Evolutionary conservation across 345 rosid genomes (phyloP).

Genomic region (Heritiera fomes): DNA sequence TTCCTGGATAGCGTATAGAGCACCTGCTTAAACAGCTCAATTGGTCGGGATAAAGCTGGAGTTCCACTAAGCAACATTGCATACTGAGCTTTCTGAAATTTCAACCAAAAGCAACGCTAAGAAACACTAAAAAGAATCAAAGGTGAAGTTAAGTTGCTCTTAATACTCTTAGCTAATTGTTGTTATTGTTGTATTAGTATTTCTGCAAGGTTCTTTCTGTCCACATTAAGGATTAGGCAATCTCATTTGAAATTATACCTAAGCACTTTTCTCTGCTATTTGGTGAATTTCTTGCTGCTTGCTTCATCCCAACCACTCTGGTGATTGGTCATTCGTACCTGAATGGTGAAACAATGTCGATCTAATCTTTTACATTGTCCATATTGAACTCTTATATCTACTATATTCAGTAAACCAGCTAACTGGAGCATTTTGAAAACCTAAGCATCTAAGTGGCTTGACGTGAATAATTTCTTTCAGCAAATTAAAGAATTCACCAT

Average conservation of each 20-base stretch:
- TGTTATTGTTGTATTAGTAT: neutral
- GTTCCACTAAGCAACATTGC: conserved; percentile 90
- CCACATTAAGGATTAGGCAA: neutral
- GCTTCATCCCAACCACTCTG: neutral
- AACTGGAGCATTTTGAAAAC: conserved; percentile 12
- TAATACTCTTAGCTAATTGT: neutral
- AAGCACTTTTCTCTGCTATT: neutral
- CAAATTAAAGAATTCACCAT: neutral
- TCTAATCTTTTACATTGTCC: neutral
- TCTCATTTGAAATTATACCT: neutral
- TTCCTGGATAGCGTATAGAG: conserved; percentile 18
- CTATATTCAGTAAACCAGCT: conserved; percentile 6
- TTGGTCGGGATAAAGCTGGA: conserved; percentile 96
- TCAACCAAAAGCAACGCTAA: conserved; percentile 10
- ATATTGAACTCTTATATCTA: neutral
- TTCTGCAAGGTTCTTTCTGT: conserved; percentile 4
- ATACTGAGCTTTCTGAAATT: conserved; percentile 83
- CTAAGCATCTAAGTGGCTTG: conserved; percentile 13
- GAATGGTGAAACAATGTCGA: neutral
- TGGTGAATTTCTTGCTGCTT: neutral
- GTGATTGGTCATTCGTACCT: neutral
- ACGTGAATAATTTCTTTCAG: conserved; percentile 3
- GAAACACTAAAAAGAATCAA: conserved; percentile 7
- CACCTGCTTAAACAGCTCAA: conserved; percentile 96
- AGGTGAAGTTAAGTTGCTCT: neutral